These are phyloP conservation scores for Aspergillus neotritici DNA, from an alignment of 2,329 filamentous ascomycete species.

Conservation along the genomic window DNA sequence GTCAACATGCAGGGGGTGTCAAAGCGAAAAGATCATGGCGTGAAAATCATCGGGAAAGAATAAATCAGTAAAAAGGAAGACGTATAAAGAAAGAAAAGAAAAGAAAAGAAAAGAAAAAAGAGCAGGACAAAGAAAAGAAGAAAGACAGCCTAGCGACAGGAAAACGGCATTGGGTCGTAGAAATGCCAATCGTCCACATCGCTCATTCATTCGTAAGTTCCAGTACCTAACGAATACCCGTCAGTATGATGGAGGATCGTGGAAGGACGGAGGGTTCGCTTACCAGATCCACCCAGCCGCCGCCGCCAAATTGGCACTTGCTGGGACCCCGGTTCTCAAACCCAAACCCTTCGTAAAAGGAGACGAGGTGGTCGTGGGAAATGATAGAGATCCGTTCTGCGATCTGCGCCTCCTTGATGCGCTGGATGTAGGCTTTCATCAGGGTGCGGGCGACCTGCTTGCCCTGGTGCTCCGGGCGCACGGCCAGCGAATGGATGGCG, in stretches of 20 bases:
- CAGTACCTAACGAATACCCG: conserved; percentile 20
- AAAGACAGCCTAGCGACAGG: conserved; percentile 4
- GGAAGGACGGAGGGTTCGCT: conserved; percentile 16
- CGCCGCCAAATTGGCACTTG: conserved; percentile 66
- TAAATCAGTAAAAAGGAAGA: conserved; percentile 11
- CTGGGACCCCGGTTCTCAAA: conserved; percentile 67
- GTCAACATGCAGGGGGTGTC: conserved; percentile 13
- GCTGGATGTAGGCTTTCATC: conserved; percentile 70
- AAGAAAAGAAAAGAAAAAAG: conserved; percentile 11
- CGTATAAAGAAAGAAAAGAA: conserved; percentile 4
- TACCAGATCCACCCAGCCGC: conserved; percentile 80
- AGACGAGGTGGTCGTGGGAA: conserved; percentile 66
- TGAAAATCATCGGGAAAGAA: conserved; percentile 12
- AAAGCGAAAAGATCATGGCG: conserved; percentile 13
- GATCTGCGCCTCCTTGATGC: conserved; percentile 64
- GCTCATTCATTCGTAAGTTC: conserved; percentile 23
- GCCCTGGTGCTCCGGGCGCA: conserved; percentile 68
- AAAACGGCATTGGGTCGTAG: conserved; percentile 1
- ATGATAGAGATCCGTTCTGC: conserved; percentile 71
- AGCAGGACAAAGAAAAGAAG: conserved; percentile 3
- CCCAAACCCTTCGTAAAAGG: conserved; percentile 70
- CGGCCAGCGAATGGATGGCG: conserved; percentile 74
- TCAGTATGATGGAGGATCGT: not conserved
- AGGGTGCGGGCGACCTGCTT: conserved; percentile 68
- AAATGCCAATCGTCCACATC: not conserved